Conservation (phyloP, 2,329 filamentous ascomycete genomes). For the Pestalotiopsis sp. region DNA sequence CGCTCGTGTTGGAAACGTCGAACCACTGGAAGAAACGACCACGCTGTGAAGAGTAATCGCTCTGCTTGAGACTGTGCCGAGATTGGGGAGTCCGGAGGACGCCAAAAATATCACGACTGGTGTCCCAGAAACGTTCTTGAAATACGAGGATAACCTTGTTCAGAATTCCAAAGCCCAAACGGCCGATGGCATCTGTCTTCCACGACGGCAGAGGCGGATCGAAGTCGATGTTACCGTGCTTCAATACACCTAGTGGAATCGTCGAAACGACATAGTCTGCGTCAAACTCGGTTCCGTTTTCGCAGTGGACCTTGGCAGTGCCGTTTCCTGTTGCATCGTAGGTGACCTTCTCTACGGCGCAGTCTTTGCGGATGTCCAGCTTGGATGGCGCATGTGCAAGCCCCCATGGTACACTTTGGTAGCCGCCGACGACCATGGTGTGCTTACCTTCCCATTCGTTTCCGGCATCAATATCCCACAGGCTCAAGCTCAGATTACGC, state of each 20-base stretch:
- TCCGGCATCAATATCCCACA: conserved; percentile 96
- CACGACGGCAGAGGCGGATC: conserved; percentile 86
- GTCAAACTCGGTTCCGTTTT: conserved; percentile 74
- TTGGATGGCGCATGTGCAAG: conserved; percentile 76
- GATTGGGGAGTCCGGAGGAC: conserved; percentile 76
- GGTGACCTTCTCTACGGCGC: conserved; percentile 70
- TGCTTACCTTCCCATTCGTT: conserved; percentile 98
- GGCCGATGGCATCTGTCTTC: conserved; percentile 79
- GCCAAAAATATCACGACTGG: conserved; percentile 89
- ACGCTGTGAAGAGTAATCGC: conserved; percentile 76
- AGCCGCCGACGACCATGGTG: conserved; percentile 90
- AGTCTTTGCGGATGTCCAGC: conserved; percentile 76
- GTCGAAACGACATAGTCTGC: conserved; percentile 94
- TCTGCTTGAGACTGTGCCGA: conserved; percentile 72
- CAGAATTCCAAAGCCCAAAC: conserved; percentile 88
- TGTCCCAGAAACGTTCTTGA: conserved; percentile 88
- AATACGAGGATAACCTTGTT: conserved; percentile 97
- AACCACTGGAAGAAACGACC: conserved; percentile 99
- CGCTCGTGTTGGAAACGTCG: conserved; percentile 89
- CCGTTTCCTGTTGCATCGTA: conserved; percentile 58
- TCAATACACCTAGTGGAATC: conserved; percentile 87
- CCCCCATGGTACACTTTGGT: conserved; percentile 89
- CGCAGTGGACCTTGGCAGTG: conserved; percentile 69
- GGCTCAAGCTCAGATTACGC: conserved; percentile 80
- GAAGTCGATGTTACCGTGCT: conserved; percentile 80